Conservation (phyloP, 176 grass and related monocot species). For the Oryza rufipogon region DNA sequence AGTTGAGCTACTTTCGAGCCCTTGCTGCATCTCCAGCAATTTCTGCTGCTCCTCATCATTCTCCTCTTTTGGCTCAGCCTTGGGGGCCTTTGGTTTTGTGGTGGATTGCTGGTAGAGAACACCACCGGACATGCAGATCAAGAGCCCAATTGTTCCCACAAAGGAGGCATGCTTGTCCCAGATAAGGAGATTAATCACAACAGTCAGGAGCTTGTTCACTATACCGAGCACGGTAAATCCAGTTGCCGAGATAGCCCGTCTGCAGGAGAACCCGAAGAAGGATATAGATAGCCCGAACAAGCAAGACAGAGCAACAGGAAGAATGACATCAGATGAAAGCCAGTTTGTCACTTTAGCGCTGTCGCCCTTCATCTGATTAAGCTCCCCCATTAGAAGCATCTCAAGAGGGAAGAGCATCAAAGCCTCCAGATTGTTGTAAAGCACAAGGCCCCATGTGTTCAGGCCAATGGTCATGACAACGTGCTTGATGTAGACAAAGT, state of each 20-base stretch:
- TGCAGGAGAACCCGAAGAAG: conserved; percentile 88
- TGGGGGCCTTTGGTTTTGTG: conserved; percentile 58
- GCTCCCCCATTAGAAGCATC: conserved; percentile 86
- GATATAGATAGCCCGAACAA: conserved; percentile 80
- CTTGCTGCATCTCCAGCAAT: conserved; percentile 57
- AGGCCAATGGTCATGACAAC: conserved; percentile 86
- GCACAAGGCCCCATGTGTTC: conserved; percentile 89
- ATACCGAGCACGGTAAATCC: conserved; percentile 83
- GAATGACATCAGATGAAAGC: conserved; percentile 68
- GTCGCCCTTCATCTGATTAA: conserved; percentile 74
- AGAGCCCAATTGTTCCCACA: conserved; percentile 68
- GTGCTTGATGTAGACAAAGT: conserved; percentile 90
- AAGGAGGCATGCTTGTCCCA: conserved; percentile 77
- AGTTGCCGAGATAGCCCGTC: conserved; percentile 76
- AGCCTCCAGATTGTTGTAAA: conserved; percentile 93
- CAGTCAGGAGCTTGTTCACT: conserved; percentile 81
- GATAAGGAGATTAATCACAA: conserved; percentile 77
- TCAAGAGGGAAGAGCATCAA: conserved; percentile 76
- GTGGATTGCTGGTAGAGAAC: conserved; percentile 81
- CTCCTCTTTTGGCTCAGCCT: conserved; percentile 59
- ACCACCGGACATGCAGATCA: conserved; percentile 82
- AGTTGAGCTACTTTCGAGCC: conserved; percentile 38
- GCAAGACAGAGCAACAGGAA: conserved; percentile 80
- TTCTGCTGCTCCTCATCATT: conserved; percentile 68
- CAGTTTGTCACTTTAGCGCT: conserved; percentile 65